phyloP scores from a whole-genome alignment of 768 basidiomycete species.

The Tylopilus vinaceipallidus region DNA sequence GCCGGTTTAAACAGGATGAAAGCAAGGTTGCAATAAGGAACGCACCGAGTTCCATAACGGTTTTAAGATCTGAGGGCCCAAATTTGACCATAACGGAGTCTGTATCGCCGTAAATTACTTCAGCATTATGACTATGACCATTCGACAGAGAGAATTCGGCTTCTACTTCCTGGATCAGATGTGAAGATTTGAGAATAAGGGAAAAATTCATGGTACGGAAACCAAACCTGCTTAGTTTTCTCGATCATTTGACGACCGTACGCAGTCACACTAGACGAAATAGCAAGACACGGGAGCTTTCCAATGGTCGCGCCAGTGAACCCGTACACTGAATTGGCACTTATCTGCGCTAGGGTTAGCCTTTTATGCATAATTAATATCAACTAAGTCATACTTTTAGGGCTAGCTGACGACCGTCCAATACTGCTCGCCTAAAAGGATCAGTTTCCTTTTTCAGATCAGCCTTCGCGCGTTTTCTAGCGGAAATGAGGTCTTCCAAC shows the following conservation, averaged over 20 bases:
- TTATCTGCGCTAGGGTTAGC: conserved; percentile 63
- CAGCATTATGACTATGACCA: conserved; percentile 82
- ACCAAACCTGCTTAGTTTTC: conserved; percentile 78
- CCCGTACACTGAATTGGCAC: conserved; percentile 98
- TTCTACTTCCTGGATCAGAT: conserved; percentile 69
- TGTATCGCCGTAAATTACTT: conserved; percentile 98
- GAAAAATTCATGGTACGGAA: not conserved
- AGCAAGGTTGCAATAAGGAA: not conserved
- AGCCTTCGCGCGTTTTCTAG: conserved; percentile 91
- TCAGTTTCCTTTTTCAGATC: conserved; percentile 97
- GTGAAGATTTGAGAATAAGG: not conserved
- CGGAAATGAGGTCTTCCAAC: conserved; percentile 88
- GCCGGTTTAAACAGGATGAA: not conserved
- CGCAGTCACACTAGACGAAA: conserved; percentile 92
- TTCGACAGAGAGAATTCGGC: conserved; percentile 82
- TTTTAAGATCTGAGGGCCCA: conserved; percentile 80
- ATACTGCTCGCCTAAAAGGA: conserved; percentile 93
- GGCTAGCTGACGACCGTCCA: conserved; percentile 96
- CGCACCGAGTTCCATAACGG: conserved; percentile 88
- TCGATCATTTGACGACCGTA: conserved; percentile 99
- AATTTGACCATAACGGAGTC: conserved; percentile 99
- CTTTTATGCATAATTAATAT: not conserved
- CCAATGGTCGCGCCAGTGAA: conserved; percentile 98
- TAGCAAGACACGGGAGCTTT: conserved; percentile 92
- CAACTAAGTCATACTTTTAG: conserved; percentile 63